Evolutionary conservation across 352 stramenopile species (phyloP).

Genomic region (Phytophthora kernoviae): DNA sequence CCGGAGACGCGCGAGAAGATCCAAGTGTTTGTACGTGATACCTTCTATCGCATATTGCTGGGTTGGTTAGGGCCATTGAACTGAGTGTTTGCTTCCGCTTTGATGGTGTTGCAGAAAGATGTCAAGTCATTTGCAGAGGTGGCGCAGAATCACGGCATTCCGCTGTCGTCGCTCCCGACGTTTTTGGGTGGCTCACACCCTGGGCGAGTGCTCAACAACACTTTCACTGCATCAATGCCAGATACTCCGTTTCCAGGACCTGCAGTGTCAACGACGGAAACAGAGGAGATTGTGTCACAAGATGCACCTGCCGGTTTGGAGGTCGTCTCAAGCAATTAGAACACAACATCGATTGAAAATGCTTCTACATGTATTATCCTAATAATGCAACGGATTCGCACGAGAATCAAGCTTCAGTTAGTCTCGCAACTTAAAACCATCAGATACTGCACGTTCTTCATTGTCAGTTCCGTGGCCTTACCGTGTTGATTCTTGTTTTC

Average conservation of each 20-base stretch:
- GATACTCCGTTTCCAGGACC: constrained; percentile 62
- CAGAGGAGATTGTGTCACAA: constrained; percentile 7
- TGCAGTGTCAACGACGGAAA: background rate
- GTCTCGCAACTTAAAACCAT: no score
- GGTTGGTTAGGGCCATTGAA: background rate
- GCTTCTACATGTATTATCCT: background rate
- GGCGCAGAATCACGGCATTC: constrained; percentile 65
- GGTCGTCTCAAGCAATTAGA: constrained; percentile 17
- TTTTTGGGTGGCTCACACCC: constrained; percentile 66
- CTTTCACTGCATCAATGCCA: constrained; percentile 61
- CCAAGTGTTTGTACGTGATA: constrained; percentile 72
- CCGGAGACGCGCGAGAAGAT: constrained; percentile 84
- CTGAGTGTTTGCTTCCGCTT: constrained; percentile 6
- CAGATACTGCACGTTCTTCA: background rate
- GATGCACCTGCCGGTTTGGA: constrained; percentile 17
- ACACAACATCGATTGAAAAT: constrained; percentile 3
- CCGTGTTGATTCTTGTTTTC: background rate
- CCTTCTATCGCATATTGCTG: constrained; percentile 1
- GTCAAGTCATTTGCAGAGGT: constrained; percentile 58
- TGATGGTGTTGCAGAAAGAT: constrained; percentile 48
- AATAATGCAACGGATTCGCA: background rate
- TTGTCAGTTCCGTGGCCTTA: background rate
- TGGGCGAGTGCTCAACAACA: constrained; percentile 67
- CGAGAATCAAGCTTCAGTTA: background rate
- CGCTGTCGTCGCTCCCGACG: constrained; percentile 55